These are phyloP conservation scores for Starmerella bacillaris DNA, from an alignment of 805 yeast genomes.

Conservation along the genomic window DNA sequence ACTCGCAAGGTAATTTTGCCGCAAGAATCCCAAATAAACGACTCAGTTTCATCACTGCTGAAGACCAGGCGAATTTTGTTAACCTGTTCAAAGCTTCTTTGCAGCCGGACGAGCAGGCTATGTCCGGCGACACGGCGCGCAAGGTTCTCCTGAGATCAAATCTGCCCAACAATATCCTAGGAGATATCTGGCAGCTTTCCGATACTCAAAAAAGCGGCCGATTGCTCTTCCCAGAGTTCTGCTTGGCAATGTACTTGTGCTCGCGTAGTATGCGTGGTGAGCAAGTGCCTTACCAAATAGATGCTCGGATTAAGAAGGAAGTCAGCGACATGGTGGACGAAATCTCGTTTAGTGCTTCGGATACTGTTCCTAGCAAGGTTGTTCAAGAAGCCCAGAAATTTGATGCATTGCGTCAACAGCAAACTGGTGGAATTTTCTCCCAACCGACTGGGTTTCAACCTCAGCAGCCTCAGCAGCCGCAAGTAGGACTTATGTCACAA, in stretches of 20 bases:
- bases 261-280: conserved; percentile 63
- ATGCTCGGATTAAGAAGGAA: conserved; percentile 58
- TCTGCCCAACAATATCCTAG: conserved; percentile 52
- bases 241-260: conserved; percentile 75
- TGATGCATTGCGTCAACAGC: conserved; percentile 5
- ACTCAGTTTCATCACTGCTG: conserved; percentile 64
- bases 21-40: conserved; percentile 32
- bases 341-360: conserved; percentile 62
- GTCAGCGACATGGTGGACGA: conserved; percentile 81
- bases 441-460: conserved; percentile 5
- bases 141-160: conserved; percentile 66
- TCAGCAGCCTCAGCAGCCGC: conserved; percentile 8
- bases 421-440: neutral
- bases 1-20: conserved; percentile 25
- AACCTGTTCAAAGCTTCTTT: conserved; percentile 67
- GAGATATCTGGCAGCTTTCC: conserved; percentile 79
- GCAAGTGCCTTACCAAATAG: conserved; percentile 53
- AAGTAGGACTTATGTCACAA: conserved; percentile 5
- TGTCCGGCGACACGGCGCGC: conserved; percentile 44
- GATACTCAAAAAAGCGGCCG: conserved; percentile 76
- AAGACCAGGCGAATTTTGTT: conserved; percentile 76
- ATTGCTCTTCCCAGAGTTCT: conserved; percentile 83
- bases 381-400: conserved; percentile 4
- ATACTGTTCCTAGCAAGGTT: conserved; percentile 16
- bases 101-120: conserved; percentile 39